Percentiles rank a stretch among this genome's conserved stretches.
Conservation (phyloP, 495 filamentous ascomycete species). For the Jackrogersella multiformis region DNA sequence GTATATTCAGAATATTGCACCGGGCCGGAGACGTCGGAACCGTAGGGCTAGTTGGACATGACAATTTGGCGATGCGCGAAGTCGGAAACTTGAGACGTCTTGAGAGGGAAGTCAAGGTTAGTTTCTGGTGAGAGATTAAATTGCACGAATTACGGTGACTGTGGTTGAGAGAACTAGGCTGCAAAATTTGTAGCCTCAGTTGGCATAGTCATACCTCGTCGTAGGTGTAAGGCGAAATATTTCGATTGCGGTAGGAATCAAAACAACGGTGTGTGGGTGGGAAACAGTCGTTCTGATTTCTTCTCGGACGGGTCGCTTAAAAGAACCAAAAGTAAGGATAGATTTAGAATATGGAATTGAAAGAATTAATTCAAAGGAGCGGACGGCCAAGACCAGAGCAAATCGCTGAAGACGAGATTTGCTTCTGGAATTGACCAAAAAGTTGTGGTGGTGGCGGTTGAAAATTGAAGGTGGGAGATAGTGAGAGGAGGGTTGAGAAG, state of each 20-base stretch:
- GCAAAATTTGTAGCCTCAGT: not conserved
- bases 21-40: constrained; percentile 20
- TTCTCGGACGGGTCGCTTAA: constrained; percentile 12
- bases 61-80: constrained; percentile 31
- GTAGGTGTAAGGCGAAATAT: constrained; percentile 17
- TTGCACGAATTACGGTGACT: not conserved
- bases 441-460: constrained; percentile 42
- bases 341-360: constrained; percentile 45
- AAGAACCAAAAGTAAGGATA: constrained; percentile 42
- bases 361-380: constrained; percentile 55
- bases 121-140: not conserved
- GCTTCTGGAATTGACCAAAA: constrained; percentile 59
- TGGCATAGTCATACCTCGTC: constrained; percentile 28
- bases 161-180: not conserved
- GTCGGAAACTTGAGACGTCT: constrained; percentile 19
- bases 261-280: constrained; percentile 23
- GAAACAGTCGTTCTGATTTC: constrained; percentile 22
- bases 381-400: constrained; percentile 64
- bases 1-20: constrained; percentile 30
- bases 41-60: constrained; percentile 32
- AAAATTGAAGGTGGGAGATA: constrained; percentile 42
- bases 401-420: constrained; percentile 53
- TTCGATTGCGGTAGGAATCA: constrained; percentile 11
- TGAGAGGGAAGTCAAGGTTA: constrained; percentile 15
- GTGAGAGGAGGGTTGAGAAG: constrained; percentile 48